Conservation (phyloP, 2,329 filamentous ascomycete genomes). For the Paramyrothecium sp. region DNA sequence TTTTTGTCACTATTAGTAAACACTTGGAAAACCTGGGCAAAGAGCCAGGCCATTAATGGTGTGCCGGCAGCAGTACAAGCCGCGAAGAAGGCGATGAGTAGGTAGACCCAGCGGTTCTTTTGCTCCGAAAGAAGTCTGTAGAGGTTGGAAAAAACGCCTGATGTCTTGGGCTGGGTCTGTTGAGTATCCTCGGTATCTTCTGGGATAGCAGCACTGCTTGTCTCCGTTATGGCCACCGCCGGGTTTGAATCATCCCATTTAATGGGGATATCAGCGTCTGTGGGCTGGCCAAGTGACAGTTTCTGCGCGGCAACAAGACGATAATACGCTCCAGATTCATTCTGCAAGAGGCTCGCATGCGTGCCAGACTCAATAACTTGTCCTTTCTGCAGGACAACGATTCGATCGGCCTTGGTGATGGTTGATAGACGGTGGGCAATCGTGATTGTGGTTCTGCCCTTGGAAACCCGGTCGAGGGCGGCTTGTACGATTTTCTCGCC, state of each 20-base stretch:
- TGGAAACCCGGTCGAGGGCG: conserved; percentile 33
- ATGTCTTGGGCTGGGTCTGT: background rate
- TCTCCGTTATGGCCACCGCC: background rate
- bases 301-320: conserved; percentile 20
- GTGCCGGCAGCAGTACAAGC: conserved; percentile 21
- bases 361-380: conserved; percentile 60
- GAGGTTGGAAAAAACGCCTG: conserved; percentile 3
- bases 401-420: conserved; percentile 62
- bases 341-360: conserved; percentile 56
- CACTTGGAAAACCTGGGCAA: conserved; percentile 21
- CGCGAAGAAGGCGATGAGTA: conserved; percentile 18
- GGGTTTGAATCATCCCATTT: background rate
- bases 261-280: background rate
- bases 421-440: conserved; percentile 64
- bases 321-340: conserved; percentile 32
- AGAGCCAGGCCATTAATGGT: conserved; percentile 26
- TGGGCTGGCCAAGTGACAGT: background rate
- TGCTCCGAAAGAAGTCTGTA: conserved; percentile 16
- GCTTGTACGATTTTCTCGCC: conserved; percentile 42
- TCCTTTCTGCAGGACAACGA: conserved; percentile 63
- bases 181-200: background rate
- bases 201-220: too few relatives aligned
- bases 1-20: conserved; percentile 15
- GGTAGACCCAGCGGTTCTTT: conserved; percentile 18
- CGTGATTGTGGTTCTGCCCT: conserved; percentile 59